Evolutionary conservation across 306 rosid genomes (phyloP).

Genomic region (Malus sieversii): DNA sequence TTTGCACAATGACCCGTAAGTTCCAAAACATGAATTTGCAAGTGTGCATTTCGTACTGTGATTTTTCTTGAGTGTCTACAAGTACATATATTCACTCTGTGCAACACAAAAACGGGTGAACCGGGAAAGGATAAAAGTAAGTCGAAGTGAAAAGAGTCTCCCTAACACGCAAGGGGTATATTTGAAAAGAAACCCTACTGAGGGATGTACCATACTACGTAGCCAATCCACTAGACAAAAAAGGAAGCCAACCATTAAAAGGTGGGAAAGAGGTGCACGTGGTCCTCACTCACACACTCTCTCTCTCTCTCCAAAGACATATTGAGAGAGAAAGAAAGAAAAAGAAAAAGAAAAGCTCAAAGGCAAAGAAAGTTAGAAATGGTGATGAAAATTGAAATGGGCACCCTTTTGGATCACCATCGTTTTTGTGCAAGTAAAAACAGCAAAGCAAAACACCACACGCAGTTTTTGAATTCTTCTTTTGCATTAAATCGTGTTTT

Average conservation of each 20-base stretch:
- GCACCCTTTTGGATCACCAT: constrained; percentile 5
- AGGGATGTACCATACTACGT: not conserved
- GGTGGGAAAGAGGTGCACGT: constrained; percentile 33
- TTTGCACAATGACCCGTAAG: no score
- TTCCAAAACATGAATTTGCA: no score
- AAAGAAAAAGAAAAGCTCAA: not conserved
- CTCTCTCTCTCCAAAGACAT: not conserved
- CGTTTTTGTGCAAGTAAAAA: not conserved
- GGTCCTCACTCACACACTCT: constrained; percentile 19
- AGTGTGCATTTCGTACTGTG: no score
- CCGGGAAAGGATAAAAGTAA: not conserved
- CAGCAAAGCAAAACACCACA: not conserved
- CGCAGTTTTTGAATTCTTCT: constrained; percentile 10
- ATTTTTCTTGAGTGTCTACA: no score
- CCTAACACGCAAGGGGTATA: not conserved
- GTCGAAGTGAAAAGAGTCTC: not conserved
- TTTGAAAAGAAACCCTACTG: not conserved
- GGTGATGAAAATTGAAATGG: not conserved
- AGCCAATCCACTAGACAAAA: constrained; percentile 20
- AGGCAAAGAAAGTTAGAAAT: not conserved
- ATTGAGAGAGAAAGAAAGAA: not conserved
- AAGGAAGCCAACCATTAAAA: constrained; percentile 34
- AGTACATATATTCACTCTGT: not conserved
- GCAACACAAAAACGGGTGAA: not conserved
- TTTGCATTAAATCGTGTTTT: not conserved